A percentile compares a stretch with the other conserved stretches of the same genome.
Conservation (phyloP, 345 rosid species). For the Lepidium sativum region DNA sequence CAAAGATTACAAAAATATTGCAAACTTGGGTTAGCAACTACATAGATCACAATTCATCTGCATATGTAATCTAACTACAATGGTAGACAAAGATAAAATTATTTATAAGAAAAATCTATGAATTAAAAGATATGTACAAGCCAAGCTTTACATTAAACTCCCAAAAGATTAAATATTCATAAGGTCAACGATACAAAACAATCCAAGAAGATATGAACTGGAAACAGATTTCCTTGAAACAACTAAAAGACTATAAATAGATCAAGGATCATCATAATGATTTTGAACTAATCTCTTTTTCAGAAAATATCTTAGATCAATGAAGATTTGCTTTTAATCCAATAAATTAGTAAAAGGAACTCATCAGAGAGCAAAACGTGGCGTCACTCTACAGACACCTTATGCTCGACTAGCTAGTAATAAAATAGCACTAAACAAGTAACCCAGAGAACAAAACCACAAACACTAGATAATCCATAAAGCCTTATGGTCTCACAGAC, state of each 20-base stretch:
- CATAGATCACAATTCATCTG: background rate
- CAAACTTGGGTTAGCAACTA: background rate
- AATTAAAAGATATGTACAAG: background rate
- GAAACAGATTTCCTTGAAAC: background rate
- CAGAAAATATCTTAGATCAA: background rate
- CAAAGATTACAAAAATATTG: slow-evolving; percentile 3
- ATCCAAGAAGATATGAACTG: background rate
- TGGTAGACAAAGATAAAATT: background rate
- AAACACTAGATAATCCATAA: background rate
- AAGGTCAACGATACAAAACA: background rate
- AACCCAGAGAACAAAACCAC: background rate
- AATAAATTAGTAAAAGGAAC: background rate
- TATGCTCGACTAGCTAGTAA: background rate
- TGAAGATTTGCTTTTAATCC: background rate
- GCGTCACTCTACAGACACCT: background rate
- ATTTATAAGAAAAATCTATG: background rate
- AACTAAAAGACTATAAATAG: background rate
- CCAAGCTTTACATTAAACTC: background rate
- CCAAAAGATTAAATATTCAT: background rate
- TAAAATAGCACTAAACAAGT: background rate
- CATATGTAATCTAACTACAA: background rate
- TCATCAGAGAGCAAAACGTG: background rate
- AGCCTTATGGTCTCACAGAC: background rate
- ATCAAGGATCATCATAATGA: background rate
- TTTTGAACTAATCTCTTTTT: background rate